A percentile compares a stretch with the other conserved stretches of the same genome.
These are phyloP conservation scores for Sugiyamaella lignohabitans DNA, from an alignment of 805 yeast species.

Conservation along the genomic window DNA sequence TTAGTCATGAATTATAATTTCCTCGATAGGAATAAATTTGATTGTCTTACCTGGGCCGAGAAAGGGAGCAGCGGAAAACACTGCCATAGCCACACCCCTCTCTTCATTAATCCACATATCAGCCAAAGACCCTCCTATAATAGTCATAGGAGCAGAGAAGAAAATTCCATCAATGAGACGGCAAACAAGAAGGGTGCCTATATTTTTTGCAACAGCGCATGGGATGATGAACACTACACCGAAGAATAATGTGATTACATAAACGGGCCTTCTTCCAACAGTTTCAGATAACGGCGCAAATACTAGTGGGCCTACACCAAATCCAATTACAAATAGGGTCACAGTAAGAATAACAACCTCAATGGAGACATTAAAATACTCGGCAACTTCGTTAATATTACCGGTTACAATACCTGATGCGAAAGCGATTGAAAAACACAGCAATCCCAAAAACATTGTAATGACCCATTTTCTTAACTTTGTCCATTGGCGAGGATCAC, in stretches of 20 bases:
- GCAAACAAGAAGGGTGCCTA: constrained; percentile 57
- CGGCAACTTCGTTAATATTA: constrained; percentile 37
- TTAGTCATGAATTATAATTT: too few species aligned
- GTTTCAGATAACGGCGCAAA: constrained; percentile 57
- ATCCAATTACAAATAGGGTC: constrained; percentile 52
- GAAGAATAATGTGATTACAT: constrained; percentile 41
- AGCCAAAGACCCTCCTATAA: constrained; percentile 71
- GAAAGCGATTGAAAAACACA: constrained; percentile 58
- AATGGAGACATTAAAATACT: constrained; percentile 43
- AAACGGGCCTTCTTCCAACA: constrained; percentile 50
- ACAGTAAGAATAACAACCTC: constrained; percentile 58
- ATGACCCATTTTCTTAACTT: constrained; percentile 49
- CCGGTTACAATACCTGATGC: constrained; percentile 66
- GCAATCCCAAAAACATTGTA: constrained; percentile 45
- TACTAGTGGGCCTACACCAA: constrained; percentile 57
- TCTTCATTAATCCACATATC: constrained; percentile 58
- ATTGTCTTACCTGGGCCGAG: constrained; percentile 44
- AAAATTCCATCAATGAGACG: constrained; percentile 66
- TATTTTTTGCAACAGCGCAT: constrained; percentile 51
- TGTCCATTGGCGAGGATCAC: constrained; percentile 35
- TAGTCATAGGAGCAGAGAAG: constrained; percentile 68
- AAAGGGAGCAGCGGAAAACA: constrained; percentile 58
- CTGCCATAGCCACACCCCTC: constrained; percentile 63
- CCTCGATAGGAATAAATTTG: too few species aligned
- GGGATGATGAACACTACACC: constrained; percentile 46